These are phyloP conservation scores for Fomitopsis pulvina DNA, from an alignment of 768 basidiomycete species.

Conservation along the genomic window DNA sequence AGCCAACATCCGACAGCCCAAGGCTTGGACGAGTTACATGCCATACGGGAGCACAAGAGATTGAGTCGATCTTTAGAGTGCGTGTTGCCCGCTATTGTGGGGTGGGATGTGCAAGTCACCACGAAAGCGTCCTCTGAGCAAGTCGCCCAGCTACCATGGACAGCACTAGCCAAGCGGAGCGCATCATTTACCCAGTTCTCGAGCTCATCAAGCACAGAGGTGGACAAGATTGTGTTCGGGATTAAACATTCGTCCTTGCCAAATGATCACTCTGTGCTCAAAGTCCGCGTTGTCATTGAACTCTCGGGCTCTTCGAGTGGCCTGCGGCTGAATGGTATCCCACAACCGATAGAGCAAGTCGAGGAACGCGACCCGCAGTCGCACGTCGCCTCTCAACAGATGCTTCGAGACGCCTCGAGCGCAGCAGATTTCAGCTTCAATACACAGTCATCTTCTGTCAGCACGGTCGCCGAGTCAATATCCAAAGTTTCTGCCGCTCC, in stretches of 20 bases:
- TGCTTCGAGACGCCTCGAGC: conserved; percentile 70
- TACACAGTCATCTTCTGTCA: conserved; percentile 50
- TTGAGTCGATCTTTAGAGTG: conserved; percentile 77
- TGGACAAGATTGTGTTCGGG: conserved; percentile 50
- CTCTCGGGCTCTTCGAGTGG: conserved; percentile 70
- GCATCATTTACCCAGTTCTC: conserved; percentile 28
- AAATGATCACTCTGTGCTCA: conserved; percentile 72
- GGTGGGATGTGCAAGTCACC: conserved; percentile 84
- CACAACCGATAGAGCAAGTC: conserved; percentile 55
- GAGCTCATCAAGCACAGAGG: conserved; percentile 32
- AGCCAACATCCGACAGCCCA: conserved; percentile 24
- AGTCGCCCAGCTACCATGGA: conserved; percentile 72
- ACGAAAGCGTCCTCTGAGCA: conserved; percentile 68
- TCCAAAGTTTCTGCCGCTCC: conserved; percentile 19
- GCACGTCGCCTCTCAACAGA: conserved; percentile 50
- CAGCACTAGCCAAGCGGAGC: conserved; percentile 47
- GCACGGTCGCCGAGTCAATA: conserved; percentile 36
- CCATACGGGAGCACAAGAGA: conserved; percentile 58
- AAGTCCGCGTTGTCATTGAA: conserved; percentile 77
- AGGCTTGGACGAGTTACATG: conserved; percentile 59
- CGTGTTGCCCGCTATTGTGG: conserved; percentile 64
- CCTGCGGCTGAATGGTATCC: conserved; percentile 82
- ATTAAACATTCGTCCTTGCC: conserved; percentile 67
- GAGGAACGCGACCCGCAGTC: conserved; percentile 65
- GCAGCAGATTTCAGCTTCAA: conserved; percentile 62